Evolutionary conservation across 495 filamentous ascomycete species (phyloP), one percentile per base, ranked within the genome.

Genomic region (Oleoguttula mirabilis): DNA sequence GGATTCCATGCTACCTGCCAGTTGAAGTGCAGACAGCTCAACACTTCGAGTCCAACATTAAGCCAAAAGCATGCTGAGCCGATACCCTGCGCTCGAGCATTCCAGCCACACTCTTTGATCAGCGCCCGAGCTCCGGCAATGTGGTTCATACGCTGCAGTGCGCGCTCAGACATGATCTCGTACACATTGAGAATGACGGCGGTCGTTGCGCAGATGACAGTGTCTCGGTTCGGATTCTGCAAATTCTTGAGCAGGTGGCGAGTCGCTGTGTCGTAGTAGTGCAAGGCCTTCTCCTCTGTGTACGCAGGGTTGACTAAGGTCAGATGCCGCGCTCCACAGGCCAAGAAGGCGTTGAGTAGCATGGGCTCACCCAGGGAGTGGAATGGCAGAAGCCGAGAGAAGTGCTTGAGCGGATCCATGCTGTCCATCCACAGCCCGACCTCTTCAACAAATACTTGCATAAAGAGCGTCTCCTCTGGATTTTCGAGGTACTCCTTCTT

Each of bases 351-450:
- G 51, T 94, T 88, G 11, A 88, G 69, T n/a, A 98, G 68, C 80
- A 95, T 84, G 3, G 87, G 84, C 50, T 92, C 80, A 35, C 75
- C 66, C 25, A 94, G 67, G 6, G 88, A 76, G 55, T 87, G 76
- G 48, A 81, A 83, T 2, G 90, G 90, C 8, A 94, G 64, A 23
- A 82, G 64, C 43, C 79, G 74, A 21, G 83, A 82, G 57, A 96
- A 98, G 63, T 95, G 84, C 66, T 93, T 92, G 55, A 75, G 69
- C 21, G 73, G 71, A 65, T 94, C 83, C 66, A 94, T 74, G 35
- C 76, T 82, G 59, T 96, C 90, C 85, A 98, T 90, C 83, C 88
- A 94, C 14, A 83, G 60, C 3, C 83, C 87, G 12, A 98, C 81
- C 50, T 94, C 82, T 54, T 93, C 84, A 20, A 90, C 77, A 56